Evolutionary conservation across 2,329 filamentous ascomycete species (phyloP).

Genomic region (Claviceps pazoutovae): DNA sequence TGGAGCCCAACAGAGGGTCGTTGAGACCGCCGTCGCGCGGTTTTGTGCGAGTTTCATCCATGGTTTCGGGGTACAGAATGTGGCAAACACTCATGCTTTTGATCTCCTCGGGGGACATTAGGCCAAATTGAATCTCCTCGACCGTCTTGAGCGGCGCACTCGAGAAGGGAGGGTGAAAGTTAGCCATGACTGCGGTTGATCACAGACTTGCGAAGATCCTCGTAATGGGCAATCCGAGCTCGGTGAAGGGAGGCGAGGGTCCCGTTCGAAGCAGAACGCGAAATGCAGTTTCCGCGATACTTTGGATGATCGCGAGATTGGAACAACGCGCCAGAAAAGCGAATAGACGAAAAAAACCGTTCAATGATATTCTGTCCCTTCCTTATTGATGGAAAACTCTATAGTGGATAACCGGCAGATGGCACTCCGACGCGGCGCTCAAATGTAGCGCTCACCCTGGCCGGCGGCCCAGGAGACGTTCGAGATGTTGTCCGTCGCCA

Average conservation of each 20-base stretch:
- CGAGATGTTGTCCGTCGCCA: conserved; percentile 30
- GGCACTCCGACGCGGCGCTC: conserved; percentile 28
- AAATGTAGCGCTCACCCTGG: conserved; percentile 27
- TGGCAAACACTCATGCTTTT: conserved; percentile 97
- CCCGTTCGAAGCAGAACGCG: conserved; percentile 7
- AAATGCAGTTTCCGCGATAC: conserved; percentile 2
- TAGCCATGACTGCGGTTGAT: conserved; percentile 58
- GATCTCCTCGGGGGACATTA: conserved; percentile 96
- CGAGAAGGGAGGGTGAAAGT: conserved; percentile 79
- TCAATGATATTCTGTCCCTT: conserved; percentile 12
- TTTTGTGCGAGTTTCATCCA: conserved; percentile 89
- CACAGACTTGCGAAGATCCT: neutral
- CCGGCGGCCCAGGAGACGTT: conserved; percentile 33
- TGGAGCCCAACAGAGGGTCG: conserved; percentile 89
- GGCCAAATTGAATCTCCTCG: conserved; percentile 97
- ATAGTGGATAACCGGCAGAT: conserved; percentile 22
- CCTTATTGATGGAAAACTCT: conserved; percentile 20
- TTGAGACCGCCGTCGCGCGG: conserved; percentile 87
- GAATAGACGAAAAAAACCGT: conserved; percentile 10
- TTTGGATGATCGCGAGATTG: neutral
- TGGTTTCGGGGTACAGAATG: conserved; percentile 96
- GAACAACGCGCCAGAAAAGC: conserved; percentile 11
- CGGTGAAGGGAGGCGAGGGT: conserved; percentile 2
- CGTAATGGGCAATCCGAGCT: conserved; percentile 6
- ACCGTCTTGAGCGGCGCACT: conserved; percentile 94